A percentile compares a stretch with the other conserved stretches of the same genome.
Conservation (phyloP, 352 stramenopile genomes). For the Phytophthora rubi region DNA sequence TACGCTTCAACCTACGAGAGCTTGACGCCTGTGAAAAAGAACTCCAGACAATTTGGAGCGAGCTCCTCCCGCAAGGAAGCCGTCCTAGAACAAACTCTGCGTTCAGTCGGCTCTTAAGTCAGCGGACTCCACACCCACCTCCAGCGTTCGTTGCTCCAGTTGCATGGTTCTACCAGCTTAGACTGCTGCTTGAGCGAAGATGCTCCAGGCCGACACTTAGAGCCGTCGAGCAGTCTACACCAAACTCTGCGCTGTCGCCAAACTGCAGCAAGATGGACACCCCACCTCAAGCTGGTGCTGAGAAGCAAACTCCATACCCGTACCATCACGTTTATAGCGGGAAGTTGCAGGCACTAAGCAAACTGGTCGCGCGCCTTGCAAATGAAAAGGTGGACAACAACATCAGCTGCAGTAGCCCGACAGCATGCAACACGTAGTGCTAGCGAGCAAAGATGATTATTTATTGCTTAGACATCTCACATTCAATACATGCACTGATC, state of each 20-base stretch:
- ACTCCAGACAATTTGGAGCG: conserved; percentile 38
- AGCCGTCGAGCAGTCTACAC: conserved; percentile 6
- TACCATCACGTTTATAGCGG: conserved; percentile 39
- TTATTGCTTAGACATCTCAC: conserved; percentile 12
- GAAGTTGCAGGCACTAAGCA: conserved; percentile 37
- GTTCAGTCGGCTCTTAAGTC: conserved; percentile 12
- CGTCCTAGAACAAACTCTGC: conserved; percentile 20
- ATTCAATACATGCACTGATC: conserved; percentile 25
- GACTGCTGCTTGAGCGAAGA: conserved; percentile 37
- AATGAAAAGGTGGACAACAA: conserved; percentile 25
- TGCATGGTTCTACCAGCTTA: conserved; percentile 46
- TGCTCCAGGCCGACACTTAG: conserved; percentile 19
- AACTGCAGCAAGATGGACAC: conserved; percentile 3
- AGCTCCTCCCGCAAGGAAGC: conserved; percentile 13
- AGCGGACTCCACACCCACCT: not conserved
- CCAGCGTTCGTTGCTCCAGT: conserved; percentile 43
- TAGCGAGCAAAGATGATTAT: conserved; percentile 25
- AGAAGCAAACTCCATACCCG: conserved; percentile 22
- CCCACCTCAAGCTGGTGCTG: conserved; percentile 1
- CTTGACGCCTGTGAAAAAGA: conserved; percentile 27
- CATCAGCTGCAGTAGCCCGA: conserved; percentile 6
- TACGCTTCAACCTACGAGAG: conserved; percentile 43
- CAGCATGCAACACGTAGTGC: conserved; percentile 3
- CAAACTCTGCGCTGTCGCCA: not conserved
- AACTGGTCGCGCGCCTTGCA: conserved; percentile 26